Evolutionary conservation across 768 basidiomycete species (phyloP), one percentile per base, ranked within the genome.

Genomic region (Lactarius evosmus): DNA sequence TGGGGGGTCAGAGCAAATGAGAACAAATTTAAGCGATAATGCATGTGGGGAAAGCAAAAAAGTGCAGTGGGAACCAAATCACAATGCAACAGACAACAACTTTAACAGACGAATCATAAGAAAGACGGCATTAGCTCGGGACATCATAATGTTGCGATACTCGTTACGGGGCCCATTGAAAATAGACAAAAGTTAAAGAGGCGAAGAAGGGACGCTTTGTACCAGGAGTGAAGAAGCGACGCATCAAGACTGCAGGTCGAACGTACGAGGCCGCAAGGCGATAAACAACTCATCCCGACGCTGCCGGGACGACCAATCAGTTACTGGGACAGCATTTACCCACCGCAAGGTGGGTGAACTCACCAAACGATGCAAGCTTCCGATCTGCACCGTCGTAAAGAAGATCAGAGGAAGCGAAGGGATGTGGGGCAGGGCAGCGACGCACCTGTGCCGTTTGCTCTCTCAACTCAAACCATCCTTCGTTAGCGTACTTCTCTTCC

Each of bases 401-500:
- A 6, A n/a, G 32, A 11, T n/a, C 14, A 22, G 19, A 36, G n/a
- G 46, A 30, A 22, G n/a, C 11, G 44, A 6, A 4, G 5, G n/a
- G 22, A 11, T 11, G 7, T 12, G 4, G 5, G 25, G 22, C 16
- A n/a, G 27, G 17, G 22, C 7, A 5, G 32, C n/a, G 22, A 33
- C 54, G 30, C 17, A 56, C 63, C 53, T 60, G 58, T 14, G 54
- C 34, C 0, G 34, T 65, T 32, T 56, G 63, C 0, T 40, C 58
- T 3, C n/a, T 50, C 7, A 41, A 60, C 7, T 65, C 54, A 11
- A 65, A 65, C 0, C 33, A 0, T 0, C 46, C 59, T 9, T n/a
- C 1, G 14, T 16, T 19, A 3, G 8, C 19, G 7, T 2, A 56
- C 25, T 41, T 8, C 32, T n/a, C 19, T 36, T 60, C 36, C 36